Evolutionary conservation across 1,139 yeast species (phyloP), one percentile per base, ranked within the genome.

Genomic region (Kodamaea sp.): DNA sequence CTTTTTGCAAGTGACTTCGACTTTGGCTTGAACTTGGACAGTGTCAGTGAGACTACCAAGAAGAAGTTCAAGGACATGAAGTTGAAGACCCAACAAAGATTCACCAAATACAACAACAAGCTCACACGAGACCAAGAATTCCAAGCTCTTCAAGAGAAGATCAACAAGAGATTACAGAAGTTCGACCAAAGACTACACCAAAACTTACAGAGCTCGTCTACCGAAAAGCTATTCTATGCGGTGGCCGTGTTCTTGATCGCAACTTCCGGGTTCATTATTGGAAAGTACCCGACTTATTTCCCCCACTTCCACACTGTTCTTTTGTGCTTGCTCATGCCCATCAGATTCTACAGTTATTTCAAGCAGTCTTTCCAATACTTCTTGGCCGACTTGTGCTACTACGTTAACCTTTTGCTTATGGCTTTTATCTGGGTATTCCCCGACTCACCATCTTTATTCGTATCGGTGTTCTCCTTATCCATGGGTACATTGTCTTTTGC

Each of bases 401-500:
- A 84, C 58, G 97, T 87, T 31, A 92, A 92, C 51, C 48, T 78
- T 19, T 63, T 92, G 40, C 63, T 86, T 28, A 55, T 90, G 52
- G 44, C 79, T 1, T 92, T 78, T 52, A 73, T 92, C 26, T 92
- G 97, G 97, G 68, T 79, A 5, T 78, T 82, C 44, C 97, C 98
- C 0, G 54, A 70, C 27, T 86, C 95, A 1, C 70, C 72, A 28
- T 73, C 80, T 37, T 65, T 92, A 26, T 90, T 84, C 59, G 78
- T 87, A 16, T 75, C 92, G 7, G 89, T 94, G 47, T 90, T 87
- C 61, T 84, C 96, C 10, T 76, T 92, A 39, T 76, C 95, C 2
- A 80, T 84, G 66, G 97, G 97, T 1, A 87, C 97, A 0, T 63
- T 92, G 35, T 78, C 96, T 7, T 90, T 88, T 76, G 97, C 97